Conservation (phyloP, 495 filamentous ascomycete species). For the Penicillium verhagenii region DNA sequence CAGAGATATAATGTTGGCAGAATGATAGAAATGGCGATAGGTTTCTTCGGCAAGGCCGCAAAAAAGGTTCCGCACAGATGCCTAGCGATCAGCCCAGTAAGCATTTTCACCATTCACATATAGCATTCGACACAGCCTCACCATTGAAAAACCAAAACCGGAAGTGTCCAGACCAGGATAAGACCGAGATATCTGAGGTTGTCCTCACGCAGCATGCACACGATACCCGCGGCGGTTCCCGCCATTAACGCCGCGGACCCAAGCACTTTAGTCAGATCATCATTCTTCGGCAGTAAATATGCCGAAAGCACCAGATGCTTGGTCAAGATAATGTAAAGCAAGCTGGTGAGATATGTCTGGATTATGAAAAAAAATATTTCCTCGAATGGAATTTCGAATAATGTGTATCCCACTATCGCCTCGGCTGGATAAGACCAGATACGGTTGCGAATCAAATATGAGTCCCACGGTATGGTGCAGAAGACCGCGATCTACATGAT, state of each 20-base stretch:
- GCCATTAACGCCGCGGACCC: background rate
- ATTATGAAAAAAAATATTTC: constrained; percentile 76
- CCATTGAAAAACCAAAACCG: constrained; percentile 64
- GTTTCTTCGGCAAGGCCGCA: constrained; percentile 49
- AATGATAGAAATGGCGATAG: constrained; percentile 52
- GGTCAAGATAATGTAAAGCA: constrained; percentile 62
- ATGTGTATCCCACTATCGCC: constrained; percentile 54
- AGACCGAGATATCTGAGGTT: constrained; percentile 58
- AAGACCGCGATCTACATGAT: constrained; percentile 53
- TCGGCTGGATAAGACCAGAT: constrained; percentile 68
- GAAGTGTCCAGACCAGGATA: constrained; percentile 64
- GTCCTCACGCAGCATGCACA: background rate
- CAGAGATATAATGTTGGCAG: constrained; percentile 67
- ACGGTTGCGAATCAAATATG: constrained; percentile 59
- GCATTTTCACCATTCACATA: background rate
- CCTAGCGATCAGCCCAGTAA: background rate
- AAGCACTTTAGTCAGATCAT: constrained; percentile 6
- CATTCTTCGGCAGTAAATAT: constrained; percentile 39
- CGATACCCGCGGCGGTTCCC: background rate
- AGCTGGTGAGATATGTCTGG: constrained; percentile 67
- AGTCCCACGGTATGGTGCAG: constrained; percentile 69
- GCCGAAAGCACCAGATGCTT: constrained; percentile 58
- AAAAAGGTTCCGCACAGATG: constrained; percentile 36
- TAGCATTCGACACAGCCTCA: constrained; percentile 10
- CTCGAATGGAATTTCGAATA: constrained; percentile 61